These are phyloP conservation scores for Pleurotus pulmonarius DNA, from an alignment of 768 basidiomycete genomes.

Conservation along the genomic window DNA sequence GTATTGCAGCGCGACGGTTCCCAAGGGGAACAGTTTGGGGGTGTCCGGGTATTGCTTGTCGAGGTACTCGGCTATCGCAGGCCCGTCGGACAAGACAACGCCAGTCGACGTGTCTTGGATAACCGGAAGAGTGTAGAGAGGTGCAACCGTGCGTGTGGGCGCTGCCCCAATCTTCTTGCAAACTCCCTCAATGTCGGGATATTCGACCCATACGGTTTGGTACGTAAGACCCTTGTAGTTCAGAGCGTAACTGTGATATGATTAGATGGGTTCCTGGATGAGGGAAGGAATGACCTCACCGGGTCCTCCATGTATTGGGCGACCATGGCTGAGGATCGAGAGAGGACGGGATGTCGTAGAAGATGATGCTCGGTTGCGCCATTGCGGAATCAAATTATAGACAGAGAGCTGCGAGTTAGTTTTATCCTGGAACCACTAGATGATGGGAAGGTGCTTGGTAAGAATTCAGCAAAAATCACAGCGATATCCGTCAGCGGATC, in stretches of 20 bases:
- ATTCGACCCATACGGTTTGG: slow-evolving; percentile 38
- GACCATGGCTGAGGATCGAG: slow-evolving; percentile 30
- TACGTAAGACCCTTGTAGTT: slow-evolving; percentile 25
- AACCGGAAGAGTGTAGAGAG: slow-evolving; percentile 33
- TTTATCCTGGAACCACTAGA: background rate
- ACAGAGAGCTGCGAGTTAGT: no score
- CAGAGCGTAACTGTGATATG: slow-evolving; percentile 8
- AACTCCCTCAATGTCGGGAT: slow-evolving; percentile 33
- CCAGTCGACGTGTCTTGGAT: slow-evolving; percentile 37
- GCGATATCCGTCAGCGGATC: background rate
- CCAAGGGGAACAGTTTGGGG: slow-evolving; percentile 4
- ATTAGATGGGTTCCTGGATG: no score
- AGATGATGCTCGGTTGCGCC: slow-evolving; percentile 21
- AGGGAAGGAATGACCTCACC: slow-evolving; percentile 21
- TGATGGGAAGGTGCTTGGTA: slow-evolving; percentile 7
- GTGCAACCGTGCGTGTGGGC: slow-evolving; percentile 17
- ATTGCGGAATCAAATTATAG: background rate
- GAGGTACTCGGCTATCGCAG: slow-evolving; percentile 36
- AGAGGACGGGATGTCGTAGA: slow-evolving; percentile 43
- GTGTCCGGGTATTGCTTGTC: slow-evolving; percentile 35
- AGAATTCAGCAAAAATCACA: background rate
- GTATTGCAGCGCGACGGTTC: slow-evolving; percentile 1
- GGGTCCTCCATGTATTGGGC: slow-evolving; percentile 42
- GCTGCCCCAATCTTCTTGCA: slow-evolving; percentile 28
- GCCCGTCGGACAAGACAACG: slow-evolving; percentile 29